Evolutionary conservation across 2,329 filamentous ascomycete genomes (phyloP), one percentile per base, ranked within the genome.

Genomic region (Botryotinia convoluta): DNA sequence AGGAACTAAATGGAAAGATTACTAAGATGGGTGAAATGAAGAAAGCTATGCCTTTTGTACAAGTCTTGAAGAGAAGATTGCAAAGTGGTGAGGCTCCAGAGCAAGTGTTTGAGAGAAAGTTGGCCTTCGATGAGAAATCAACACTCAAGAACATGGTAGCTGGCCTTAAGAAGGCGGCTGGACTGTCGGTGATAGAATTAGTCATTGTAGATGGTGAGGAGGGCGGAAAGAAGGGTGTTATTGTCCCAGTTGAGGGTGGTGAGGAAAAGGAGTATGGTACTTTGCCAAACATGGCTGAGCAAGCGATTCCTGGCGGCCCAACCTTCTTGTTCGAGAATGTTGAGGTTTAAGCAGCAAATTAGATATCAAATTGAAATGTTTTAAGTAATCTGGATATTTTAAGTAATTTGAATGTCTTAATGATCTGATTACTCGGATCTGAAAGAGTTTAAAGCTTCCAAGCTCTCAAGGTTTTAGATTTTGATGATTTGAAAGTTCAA

Each of bases 41-140:
- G 89, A 96, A 97, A 85, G 95, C 94, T 3, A 98, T 98, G 95
- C 96, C 96, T 0, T 98, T 98, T 80, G 91, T 98, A 68, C 95
- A 98, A 84, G 84, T 82, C 10, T 85, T 98, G 74, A 98, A 98
- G 91, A 93, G 89, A 82, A 90, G 93, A 70, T 88, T 99, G 72
- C 86, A 94, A 73, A 86, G 87, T 68, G 92, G 93, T 75, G 90
- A 95, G 83, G 84, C 86, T 22, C 84, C 89, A 2, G 85, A 88
- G 37, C 86, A 84, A 3, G 93, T 98, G 16, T 91, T 98, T 80
- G 90, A 95, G 81, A 88, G 94, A 77, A 93, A 95, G 83, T 86
- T 99, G 75, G 87, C 89, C 1, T 99, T 98, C 82, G 91, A 98
- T 79, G 96, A 99, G 86, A 86, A 90, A 65, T 86, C 88, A 74